Conservation (phyloP, 2,329 filamentous ascomycete species). For the Fulvia fulva region DNA sequence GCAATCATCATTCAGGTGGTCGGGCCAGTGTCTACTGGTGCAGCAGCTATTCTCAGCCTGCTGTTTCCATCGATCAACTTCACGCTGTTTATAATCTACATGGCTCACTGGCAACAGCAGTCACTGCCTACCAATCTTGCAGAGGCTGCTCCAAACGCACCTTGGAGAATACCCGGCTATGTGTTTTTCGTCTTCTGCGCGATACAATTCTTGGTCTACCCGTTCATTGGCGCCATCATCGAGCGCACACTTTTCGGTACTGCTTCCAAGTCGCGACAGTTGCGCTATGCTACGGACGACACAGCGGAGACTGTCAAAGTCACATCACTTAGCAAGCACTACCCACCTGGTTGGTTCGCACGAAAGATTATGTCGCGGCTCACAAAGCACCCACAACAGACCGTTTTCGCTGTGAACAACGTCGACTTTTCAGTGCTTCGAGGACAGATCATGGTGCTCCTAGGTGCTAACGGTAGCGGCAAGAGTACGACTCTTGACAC, state of each 20-base stretch:
- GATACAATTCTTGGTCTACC: conserved; percentile 74
- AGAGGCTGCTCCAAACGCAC: conserved; percentile 52
- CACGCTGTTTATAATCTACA: conserved; percentile 75
- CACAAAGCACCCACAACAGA: conserved; percentile 51
- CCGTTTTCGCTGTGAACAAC: conserved; percentile 73
- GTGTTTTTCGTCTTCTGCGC: conserved; percentile 73
- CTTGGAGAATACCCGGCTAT: conserved; percentile 67
- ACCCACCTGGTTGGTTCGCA: conserved; percentile 60
- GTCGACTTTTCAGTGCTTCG: conserved; percentile 67
- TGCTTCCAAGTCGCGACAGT: conserved; percentile 52
- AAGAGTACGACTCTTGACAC: conserved; percentile 86
- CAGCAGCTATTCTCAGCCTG: conserved; percentile 66
- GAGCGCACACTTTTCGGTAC: conserved; percentile 75
- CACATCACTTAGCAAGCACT: conserved; percentile 72
- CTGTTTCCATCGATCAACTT: conserved; percentile 87
- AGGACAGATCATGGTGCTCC: conserved; percentile 79
- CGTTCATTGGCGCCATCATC: conserved; percentile 67
- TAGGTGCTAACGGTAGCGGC: conserved; percentile 83
- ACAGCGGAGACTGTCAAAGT: conserved; percentile 61
- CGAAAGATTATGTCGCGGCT: conserved; percentile 46
- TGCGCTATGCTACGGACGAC: conserved; percentile 29
- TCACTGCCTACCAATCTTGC: conserved; percentile 58
- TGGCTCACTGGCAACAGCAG: conserved; percentile 69
- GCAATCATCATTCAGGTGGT: conserved; percentile 79
- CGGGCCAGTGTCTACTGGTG: conserved; percentile 56